These are phyloP conservation scores for Beauveria varroae DNA, from an alignment of 2,329 filamentous ascomycete genomes.

Conservation along the genomic window DNA sequence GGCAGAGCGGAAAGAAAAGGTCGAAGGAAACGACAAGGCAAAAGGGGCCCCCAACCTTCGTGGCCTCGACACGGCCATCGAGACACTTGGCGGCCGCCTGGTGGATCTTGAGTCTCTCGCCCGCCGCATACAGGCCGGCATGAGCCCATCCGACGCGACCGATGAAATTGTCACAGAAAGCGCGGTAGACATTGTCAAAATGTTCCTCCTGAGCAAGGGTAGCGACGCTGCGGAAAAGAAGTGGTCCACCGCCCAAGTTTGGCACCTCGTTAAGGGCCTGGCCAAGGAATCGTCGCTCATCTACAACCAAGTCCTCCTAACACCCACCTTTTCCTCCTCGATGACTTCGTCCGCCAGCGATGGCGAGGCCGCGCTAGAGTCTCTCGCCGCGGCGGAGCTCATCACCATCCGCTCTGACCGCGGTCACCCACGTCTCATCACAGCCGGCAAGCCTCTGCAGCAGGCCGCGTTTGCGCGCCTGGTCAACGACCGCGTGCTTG, in stretches of 20 bases:
- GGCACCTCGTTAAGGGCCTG: slow-evolving; percentile 77
- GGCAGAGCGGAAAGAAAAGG: slow-evolving; percentile 19
- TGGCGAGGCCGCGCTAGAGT: slow-evolving; percentile 69
- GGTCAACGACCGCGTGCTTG: slow-evolving; percentile 63
- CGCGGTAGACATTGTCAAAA: slow-evolving; percentile 84
- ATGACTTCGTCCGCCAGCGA: slow-evolving; percentile 40
- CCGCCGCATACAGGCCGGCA: slow-evolving; percentile 80
- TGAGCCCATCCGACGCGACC: slow-evolving; percentile 73
- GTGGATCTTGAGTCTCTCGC: slow-evolving; percentile 92
- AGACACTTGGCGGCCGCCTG: slow-evolving; percentile 78
- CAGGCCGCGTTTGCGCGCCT: slow-evolving; percentile 72
- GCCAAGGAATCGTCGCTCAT: slow-evolving; percentile 60
- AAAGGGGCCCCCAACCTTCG: slow-evolving; percentile 40
- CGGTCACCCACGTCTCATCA: slow-evolving; percentile 71
- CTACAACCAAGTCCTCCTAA: slow-evolving; percentile 80
- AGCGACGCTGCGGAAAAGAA: slow-evolving; percentile 41
- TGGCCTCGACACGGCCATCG: slow-evolving; percentile 76
- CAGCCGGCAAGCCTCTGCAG: slow-evolving; percentile 79
- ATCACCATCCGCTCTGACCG: slow-evolving; percentile 67
- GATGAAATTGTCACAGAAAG: slow-evolving; percentile 84
- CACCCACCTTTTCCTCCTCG: slow-evolving; percentile 62
- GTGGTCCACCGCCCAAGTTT: slow-evolving; percentile 83
- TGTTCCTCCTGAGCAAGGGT: slow-evolving; percentile 68
- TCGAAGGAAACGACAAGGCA: slow-evolving; percentile 19
- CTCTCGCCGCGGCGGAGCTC: slow-evolving; percentile 77